These are phyloP conservation scores for Backusella westeae DNA, from an alignment of 192 early-diverging fungal species.

Conservation along the genomic window DNA sequence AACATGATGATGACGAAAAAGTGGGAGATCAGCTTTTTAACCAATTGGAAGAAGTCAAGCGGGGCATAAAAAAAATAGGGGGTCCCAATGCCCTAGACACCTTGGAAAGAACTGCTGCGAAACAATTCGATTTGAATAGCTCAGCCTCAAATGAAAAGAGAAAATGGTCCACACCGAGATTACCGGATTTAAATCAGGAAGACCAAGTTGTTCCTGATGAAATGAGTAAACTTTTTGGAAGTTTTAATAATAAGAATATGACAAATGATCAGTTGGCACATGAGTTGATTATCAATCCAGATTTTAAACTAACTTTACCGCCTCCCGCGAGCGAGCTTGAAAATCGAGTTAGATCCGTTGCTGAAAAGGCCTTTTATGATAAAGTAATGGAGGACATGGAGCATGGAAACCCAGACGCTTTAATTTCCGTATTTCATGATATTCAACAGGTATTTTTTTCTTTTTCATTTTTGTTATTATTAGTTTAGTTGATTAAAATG, in stretches of 20 bases:
- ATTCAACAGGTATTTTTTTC: slow-evolving; percentile 51
- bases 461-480: background rate
- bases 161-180: background rate
- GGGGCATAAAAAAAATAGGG: slow-evolving; percentile 7
- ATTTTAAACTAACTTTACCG: slow-evolving; percentile 53
- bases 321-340: slow-evolving; percentile 41
- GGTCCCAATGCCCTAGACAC: slow-evolving; percentile 11
- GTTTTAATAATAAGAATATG: slow-evolving; percentile 33
- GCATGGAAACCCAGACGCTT: slow-evolving; percentile 42
- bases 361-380: slow-evolving; percentile 74
- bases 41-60: slow-evolving; percentile 24
- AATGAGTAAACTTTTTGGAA: slow-evolving; percentile 34
- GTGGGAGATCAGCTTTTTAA: slow-evolving; percentile 32
- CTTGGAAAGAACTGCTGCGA: background rate
- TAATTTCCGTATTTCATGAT: slow-evolving; percentile 51
- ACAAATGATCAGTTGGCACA: slow-evolving; percentile 73
- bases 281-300: slow-evolving; percentile 74
- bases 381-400: slow-evolving; percentile 58
- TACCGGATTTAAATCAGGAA: background rate
- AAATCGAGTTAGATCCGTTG: slow-evolving; percentile 53
- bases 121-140: background rate
- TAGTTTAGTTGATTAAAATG: background rate
- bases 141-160: slow-evolving; percentile 1
- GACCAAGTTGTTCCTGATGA: slow-evolving; percentile 7
- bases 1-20: slow-evolving; percentile 16